Conservation (phyloP, 352 stramenopile genomes). For the Aphanomyces invadans region DNA sequence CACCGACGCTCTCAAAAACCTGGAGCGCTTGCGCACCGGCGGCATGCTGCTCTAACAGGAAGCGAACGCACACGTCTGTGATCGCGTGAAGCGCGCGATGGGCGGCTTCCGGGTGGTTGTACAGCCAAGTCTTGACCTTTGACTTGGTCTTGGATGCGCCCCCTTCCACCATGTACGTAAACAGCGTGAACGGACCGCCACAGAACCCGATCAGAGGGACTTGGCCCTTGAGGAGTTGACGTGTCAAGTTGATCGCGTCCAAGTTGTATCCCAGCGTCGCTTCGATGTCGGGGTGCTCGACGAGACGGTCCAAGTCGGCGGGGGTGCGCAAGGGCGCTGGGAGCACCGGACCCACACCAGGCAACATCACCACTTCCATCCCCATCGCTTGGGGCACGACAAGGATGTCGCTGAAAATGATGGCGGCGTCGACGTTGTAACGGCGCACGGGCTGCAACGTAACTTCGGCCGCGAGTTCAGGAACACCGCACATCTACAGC, state of each 20-base stretch:
- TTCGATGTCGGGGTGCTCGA: constrained; percentile 87
- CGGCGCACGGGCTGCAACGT: constrained; percentile 94
- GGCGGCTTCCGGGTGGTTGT: constrained; percentile 83
- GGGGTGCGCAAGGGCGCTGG: constrained; percentile 67
- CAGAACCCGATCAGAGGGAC: constrained; percentile 98
- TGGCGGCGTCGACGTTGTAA: constrained; percentile 94
- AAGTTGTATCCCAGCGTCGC: constrained; percentile 93
- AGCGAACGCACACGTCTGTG: constrained; percentile 93
- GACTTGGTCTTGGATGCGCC: constrained; percentile 92
- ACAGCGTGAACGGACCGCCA: constrained; percentile 94
- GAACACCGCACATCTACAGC: constrained; percentile 77
- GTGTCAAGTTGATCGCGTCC: constrained; percentile 91
- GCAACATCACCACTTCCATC: constrained; percentile 94
- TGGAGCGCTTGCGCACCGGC: constrained; percentile 93
- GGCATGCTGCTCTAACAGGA: constrained; percentile 91
- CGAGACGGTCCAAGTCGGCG: constrained; percentile 84
- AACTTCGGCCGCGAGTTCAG: constrained; percentile 90
- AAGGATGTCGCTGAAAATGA: constrained; percentile 99
- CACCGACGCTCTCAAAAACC: constrained; percentile 97
- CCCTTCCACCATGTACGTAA: constrained; percentile 99
- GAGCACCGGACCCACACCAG: constrained; percentile 87
- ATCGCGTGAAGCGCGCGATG: constrained; percentile 90
- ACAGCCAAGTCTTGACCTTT: constrained; percentile 93
- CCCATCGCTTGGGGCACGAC: constrained; percentile 96
- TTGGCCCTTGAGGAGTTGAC: constrained; percentile 81